Conservation (phyloP, 192 early-diverging fungal genomes). For the Endogone sp. region DNA sequence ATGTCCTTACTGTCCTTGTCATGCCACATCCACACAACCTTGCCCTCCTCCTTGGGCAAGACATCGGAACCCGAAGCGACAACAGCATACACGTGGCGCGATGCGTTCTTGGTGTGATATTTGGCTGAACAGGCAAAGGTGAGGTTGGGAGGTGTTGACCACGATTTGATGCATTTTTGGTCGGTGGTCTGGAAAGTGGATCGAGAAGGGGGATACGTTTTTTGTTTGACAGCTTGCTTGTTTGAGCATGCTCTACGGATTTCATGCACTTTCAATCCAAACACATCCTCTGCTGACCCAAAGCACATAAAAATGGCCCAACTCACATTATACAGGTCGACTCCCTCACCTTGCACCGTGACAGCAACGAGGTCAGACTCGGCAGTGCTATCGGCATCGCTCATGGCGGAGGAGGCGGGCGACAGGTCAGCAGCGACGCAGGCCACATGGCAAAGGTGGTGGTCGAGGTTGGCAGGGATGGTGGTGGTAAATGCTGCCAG, state of each 20-base stretch:
- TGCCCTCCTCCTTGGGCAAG: constrained; percentile 38
- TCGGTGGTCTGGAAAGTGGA: constrained; percentile 43
- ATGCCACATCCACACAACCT: constrained; percentile 48
- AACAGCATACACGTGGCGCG: constrained; percentile 39
- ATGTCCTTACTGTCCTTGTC: constrained; percentile 16
- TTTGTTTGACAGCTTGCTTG: neutral
- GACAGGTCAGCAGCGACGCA: neutral
- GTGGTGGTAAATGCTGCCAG: neutral
- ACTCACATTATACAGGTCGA: constrained; percentile 49
- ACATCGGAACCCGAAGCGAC: constrained; percentile 46
- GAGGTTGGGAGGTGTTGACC: constrained; percentile 40
- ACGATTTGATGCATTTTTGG: constrained; percentile 49
- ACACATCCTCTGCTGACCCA: neutral
- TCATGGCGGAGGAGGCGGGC: neutral
- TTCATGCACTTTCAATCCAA: neutral
- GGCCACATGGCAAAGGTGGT: neutral
- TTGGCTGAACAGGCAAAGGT: constrained; percentile 24
- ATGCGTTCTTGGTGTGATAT: constrained; percentile 8
- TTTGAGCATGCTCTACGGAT: neutral
- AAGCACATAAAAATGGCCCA: no score
- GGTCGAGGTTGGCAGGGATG: neutral
- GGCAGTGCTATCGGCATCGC: constrained; percentile 3
- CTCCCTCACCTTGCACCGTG: constrained; percentile 46
- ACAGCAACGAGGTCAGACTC: constrained; percentile 33
- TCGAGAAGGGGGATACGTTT: constrained; percentile 1